A percentile compares a stretch with the other conserved stretches of the same genome.
Conservation (phyloP, 345 rosid species). For the Trapa incisa region DNA sequence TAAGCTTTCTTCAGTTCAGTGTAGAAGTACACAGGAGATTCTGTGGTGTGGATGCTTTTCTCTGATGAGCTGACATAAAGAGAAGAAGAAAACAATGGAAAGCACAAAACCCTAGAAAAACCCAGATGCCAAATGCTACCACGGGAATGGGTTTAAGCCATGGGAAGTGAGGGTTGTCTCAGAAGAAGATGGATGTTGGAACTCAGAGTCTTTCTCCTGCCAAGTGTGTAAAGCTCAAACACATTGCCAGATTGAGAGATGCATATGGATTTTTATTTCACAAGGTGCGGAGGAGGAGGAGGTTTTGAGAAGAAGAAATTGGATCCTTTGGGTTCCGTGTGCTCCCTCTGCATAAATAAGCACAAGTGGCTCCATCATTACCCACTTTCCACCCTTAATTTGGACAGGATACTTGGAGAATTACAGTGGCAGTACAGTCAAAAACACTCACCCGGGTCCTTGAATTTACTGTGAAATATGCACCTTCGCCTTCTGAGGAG, state of each 20-base stretch:
- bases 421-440: too few relatives aligned
- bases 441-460: background rate
- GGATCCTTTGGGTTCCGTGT: slow-evolving; percentile 2
- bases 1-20: too few relatives aligned
- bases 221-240: background rate
- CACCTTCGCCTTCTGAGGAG: background rate
- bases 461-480: background rate
- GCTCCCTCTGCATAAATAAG: background rate
- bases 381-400: background rate
- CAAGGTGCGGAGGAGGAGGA: background rate
- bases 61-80: too few relatives aligned
- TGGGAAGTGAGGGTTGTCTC: too few relatives aligned
- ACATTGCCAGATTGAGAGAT: background rate
- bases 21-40: too few relatives aligned
- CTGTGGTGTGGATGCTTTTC: too few relatives aligned
- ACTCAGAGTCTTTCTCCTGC: too few relatives aligned
- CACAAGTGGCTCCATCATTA: background rate
- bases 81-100: slow-evolving; percentile 5
- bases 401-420: too few relatives aligned
- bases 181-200: too few relatives aligned
- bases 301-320: background rate
- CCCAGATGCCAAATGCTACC: background rate
- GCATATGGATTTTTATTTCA: background rate
- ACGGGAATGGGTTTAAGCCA: too few relatives aligned
- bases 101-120: slow-evolving; percentile 14